A percentile compares a stretch with the other conserved stretches of the same genome.
phyloP scores from a whole-genome alignment of 2,329 filamentous ascomycete genomes.

The Plenodomus lindquistii region DNA sequence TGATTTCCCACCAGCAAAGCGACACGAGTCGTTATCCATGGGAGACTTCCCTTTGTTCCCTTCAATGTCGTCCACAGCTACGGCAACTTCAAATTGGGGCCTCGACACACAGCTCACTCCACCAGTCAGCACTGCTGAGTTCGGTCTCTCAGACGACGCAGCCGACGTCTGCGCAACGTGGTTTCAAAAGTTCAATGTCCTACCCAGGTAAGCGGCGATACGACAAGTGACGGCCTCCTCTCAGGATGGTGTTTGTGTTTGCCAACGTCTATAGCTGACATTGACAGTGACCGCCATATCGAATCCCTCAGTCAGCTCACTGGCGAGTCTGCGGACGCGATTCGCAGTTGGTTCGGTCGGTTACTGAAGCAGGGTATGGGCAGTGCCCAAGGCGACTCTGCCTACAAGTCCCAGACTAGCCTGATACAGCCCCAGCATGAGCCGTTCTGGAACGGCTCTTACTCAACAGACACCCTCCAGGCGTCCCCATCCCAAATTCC shows the following conservation, averaged over 20 bases:
- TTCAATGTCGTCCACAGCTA: slow-evolving; percentile 23
- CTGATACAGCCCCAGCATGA: slow-evolving; percentile 26
- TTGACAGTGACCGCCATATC: slow-evolving; percentile 39
- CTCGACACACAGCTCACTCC: slow-evolving; percentile 27
- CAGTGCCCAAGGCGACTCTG: slow-evolving; percentile 36
- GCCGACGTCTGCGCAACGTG: slow-evolving; percentile 44
- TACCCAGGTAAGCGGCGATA: slow-evolving; percentile 27
- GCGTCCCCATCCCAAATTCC: slow-evolving; percentile 14
- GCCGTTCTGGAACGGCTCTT: slow-evolving; percentile 24
- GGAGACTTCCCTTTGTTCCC: slow-evolving; percentile 27
- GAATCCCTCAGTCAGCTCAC: slow-evolving; percentile 43
- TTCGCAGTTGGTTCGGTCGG: slow-evolving; percentile 43
- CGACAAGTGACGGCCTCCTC: neutral
- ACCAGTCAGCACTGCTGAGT: slow-evolving; percentile 17
- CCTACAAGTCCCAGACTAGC: slow-evolving; percentile 44
- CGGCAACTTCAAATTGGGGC: slow-evolving; percentile 21
- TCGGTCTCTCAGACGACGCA: slow-evolving; percentile 41
- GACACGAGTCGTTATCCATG: slow-evolving; percentile 25
- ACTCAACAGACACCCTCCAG: slow-evolving; percentile 17
- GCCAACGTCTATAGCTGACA: neutral
- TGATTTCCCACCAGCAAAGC: slow-evolving; percentile 40
- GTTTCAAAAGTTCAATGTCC: slow-evolving; percentile 44
- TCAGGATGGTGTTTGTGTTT: neutral
- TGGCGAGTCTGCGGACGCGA: slow-evolving; percentile 35
- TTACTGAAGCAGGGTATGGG: slow-evolving; percentile 43